These are phyloP conservation scores for Cryptococcus sp. DNA, from an alignment of 1,284 basidiomycete species.

Conservation along the genomic window DNA sequence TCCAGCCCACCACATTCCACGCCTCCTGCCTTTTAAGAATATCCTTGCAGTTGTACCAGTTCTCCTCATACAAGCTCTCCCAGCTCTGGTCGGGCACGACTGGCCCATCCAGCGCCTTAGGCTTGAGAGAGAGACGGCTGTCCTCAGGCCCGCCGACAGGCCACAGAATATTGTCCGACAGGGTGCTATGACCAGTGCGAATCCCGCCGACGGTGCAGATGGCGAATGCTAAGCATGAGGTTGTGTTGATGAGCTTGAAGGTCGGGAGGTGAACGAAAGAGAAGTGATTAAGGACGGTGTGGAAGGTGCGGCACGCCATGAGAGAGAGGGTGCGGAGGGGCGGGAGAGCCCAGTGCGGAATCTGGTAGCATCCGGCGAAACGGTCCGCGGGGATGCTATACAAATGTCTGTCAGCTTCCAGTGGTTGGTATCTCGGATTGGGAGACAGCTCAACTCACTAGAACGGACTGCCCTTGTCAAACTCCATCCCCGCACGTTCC, in stretches of 20 bases:
- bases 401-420: neutral
- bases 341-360: slow-evolving; percentile 52
- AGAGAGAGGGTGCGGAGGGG: slow-evolving; percentile 46
- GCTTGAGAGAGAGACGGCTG: neutral
- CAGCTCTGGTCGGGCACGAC: slow-evolving; percentile 28
- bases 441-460: slow-evolving; percentile 34
- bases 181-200: slow-evolving; percentile 11
- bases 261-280: slow-evolving; percentile 52
- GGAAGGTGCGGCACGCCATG: slow-evolving; percentile 50
- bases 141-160: neutral
- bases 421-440: neutral
- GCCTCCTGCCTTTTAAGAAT: slow-evolving; percentile 8
- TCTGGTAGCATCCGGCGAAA: slow-evolving; percentile 51
- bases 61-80: slow-evolving; percentile 29
- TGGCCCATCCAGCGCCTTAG: slow-evolving; percentile 25
- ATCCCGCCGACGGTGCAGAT: slow-evolving; percentile 52
- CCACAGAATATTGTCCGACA: slow-evolving; percentile 2
- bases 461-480: slow-evolving; percentile 28
- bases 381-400: slow-evolving; percentile 46
- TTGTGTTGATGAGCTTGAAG: slow-evolving; percentile 48
- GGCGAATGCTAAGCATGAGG: slow-evolving; percentile 51
- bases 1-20: slow-evolving; percentile 34
- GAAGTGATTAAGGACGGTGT: slow-evolving; percentile 50
- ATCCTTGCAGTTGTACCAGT: slow-evolving; percentile 9
- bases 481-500: slow-evolving; percentile 22